A percentile compares a stretch with the other conserved stretches of the same genome.
phyloP scores from a whole-genome alignment of 495 filamentous ascomycete genomes.

The Penicillium maclennaniae region DNA sequence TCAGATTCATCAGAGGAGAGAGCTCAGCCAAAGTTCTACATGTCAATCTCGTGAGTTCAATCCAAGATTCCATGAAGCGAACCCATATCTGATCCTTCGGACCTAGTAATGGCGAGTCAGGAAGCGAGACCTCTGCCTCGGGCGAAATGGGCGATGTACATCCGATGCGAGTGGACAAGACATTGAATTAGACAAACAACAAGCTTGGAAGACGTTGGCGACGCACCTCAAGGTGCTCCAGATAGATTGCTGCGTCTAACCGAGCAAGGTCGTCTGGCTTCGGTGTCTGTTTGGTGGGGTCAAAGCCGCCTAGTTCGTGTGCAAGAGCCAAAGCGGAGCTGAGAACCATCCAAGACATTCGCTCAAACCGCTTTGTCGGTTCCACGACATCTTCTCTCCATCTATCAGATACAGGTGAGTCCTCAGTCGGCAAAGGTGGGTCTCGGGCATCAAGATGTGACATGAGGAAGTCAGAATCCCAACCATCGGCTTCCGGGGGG shows the following conservation, averaged over 20 bases:
- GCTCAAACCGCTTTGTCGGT: constrained; percentile 36
- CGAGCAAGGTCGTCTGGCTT: constrained; percentile 5
- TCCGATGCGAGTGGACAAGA: constrained; percentile 32
- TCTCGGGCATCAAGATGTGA: constrained; percentile 18
- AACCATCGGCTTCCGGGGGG: constrained; percentile 33
- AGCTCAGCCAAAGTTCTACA: constrained; percentile 28
- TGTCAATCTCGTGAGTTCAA: constrained; percentile 31
- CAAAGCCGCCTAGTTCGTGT: constrained; percentile 38
- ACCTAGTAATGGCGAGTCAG: background rate
- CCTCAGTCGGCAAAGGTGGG: constrained; percentile 13
- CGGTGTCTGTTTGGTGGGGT: constrained; percentile 2
- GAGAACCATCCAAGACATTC: constrained; percentile 44
- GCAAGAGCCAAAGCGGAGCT: constrained; percentile 35
- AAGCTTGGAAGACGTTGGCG: constrained; percentile 28
- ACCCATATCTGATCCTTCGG: constrained; percentile 6
- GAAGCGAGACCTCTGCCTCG: constrained; percentile 1
- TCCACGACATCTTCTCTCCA: constrained; percentile 35
- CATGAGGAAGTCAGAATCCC: constrained; percentile 27
- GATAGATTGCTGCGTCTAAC: constrained; percentile 16
- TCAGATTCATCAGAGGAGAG: constrained; percentile 22
- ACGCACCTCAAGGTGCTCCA: constrained; percentile 22
- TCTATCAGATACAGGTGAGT: constrained; percentile 18
- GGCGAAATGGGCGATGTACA: constrained; percentile 33
- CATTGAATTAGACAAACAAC: constrained; percentile 36
- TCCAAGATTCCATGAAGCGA: constrained; percentile 25